Base-by-base conservation (phyloP, 2,329 filamentous ascomycete genomes). In the Ceratocystiopsis brevicomis region DNA sequence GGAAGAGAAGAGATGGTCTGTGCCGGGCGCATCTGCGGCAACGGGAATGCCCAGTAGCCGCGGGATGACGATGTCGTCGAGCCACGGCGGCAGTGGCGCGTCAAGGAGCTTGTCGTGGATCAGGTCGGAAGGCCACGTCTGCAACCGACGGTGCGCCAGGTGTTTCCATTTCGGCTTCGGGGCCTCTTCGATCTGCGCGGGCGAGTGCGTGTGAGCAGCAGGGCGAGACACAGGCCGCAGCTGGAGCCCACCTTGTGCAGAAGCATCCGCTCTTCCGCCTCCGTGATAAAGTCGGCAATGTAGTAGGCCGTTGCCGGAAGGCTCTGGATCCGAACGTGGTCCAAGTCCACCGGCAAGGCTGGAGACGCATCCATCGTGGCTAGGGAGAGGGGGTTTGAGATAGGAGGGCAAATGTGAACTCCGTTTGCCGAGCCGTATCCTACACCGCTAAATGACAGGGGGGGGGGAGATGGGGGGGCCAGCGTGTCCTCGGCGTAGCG, bases 101-200 rank as follows among this genome's bases (percentile, higher is more conserved):
- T 78, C 76, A 19, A 96, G 67, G 1, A 98, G 71, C 15, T 74
- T 80, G 57, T 94, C 71, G 43, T 76, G 73, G 34, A 84, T 79
- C 11, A 96, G 73, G 45, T 84, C 74, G 3, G 83, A 90, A 1
- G 88, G 90, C 70, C 87, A 85, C 1, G 84, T 84, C 66, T 96
- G 87, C 1, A 98, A 73, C 37, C 88, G 79, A 44, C 90, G 81
- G 58, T 86, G 84, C n/a, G 80, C 76, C 44, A 98, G 78, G 41
- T 80, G 71, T 48, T 84, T 87, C 88, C 90, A 98, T 56, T 78
- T 72, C 21, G 81, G 78, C 49, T 76, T 78, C 21, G 82, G 80
- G 1, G 76, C 76, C 38, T 71, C 66, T 42, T 65, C 63, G 52
- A 80, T 72, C 69, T 60, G 52, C 41, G 15, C 5, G 19, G 21